phyloP scores from a whole-genome alignment of 805 yeast species.

The Myxozyma mucilagina region DNA sequence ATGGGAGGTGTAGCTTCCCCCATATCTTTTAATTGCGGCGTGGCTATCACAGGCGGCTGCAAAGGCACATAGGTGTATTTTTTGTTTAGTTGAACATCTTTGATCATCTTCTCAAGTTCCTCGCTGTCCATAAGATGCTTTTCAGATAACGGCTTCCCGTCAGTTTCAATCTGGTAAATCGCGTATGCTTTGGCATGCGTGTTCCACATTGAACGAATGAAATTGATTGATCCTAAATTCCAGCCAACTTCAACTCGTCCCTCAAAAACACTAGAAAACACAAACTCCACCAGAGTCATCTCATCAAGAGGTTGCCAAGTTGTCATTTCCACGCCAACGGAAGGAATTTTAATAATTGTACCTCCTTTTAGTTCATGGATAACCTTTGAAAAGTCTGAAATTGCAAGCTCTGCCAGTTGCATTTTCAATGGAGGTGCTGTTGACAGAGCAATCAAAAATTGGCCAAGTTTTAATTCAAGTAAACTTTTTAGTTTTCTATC shows the following conservation, averaged over 20 bases:
- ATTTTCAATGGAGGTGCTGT: slow-evolving; percentile 52
- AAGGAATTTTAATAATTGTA: slow-evolving; percentile 74
- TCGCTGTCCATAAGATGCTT: slow-evolving; percentile 38
- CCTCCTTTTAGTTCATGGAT: slow-evolving; percentile 74
- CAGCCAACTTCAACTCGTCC: slow-evolving; percentile 90
- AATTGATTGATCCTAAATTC: slow-evolving; percentile 90
- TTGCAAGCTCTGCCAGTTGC: slow-evolving; percentile 47
- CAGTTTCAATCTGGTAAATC: slow-evolving; percentile 53
- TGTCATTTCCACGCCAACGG: slow-evolving; percentile 70
- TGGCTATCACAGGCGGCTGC: slow-evolving; percentile 77
- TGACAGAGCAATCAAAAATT: slow-evolving; percentile 68
- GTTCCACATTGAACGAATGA: slow-evolving; percentile 89
- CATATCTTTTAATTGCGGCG: slow-evolving; percentile 85
- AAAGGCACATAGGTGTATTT: slow-evolving; percentile 61
- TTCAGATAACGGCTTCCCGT: slow-evolving; percentile 34
- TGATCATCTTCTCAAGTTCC: slow-evolving; percentile 47
- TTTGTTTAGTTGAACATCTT: slow-evolving; percentile 47
- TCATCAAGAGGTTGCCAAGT: slow-evolving; percentile 58
- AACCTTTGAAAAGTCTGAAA: slow-evolving; percentile 56
- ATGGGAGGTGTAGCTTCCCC: slow-evolving; percentile 98
- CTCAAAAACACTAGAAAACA: slow-evolving; percentile 72
- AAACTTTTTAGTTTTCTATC: slow-evolving; percentile 51
- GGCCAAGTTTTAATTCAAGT: slow-evolving; percentile 60
- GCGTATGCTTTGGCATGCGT: slow-evolving; percentile 74
- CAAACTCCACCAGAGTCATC: slow-evolving; percentile 60